Base-by-base conservation (phyloP, 1,139 yeast genomes). In the Scheffersomyces titani region DNA sequence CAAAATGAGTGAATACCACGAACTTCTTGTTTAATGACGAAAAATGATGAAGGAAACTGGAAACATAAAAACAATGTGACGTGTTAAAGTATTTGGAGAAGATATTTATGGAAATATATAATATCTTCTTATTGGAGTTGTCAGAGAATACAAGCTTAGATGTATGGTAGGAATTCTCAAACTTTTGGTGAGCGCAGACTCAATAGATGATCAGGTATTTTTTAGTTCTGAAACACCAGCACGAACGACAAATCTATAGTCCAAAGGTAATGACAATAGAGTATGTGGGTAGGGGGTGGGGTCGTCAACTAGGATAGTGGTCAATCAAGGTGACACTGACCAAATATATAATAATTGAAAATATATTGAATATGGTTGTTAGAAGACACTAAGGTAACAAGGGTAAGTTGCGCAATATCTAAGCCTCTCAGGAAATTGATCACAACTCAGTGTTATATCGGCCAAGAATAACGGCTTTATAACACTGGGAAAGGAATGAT, bases 1-100 rank as follows among this genome's bases (percentile, higher is more conserved):
- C 44, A 50, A 22, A 24, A 44, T 44, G 52, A 52, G 49, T 46
- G 49, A 46, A 46, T 46, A 46, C 49, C 49, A 20, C 49, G 40
- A 30, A 30, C 40, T 30, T 24, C 30, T 30, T 30, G 40, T 30
- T 30, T 30, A 30, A 30, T 6, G 40, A 30, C 40, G 40, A 30
- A 30, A 11, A 30, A 30, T 11, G 40, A 30, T 30, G 16, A 30
- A 30, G 40, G 40, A 30, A 30, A 30, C 40, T 30, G 40, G 40
- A 30, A 30, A 7, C 40, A 30, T 30, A 30, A 6, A 30, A 30
- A 30, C 40, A 30, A 16, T 30, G 16, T 30, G 40, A 30, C 40
- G 13, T 13, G 40, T 30, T 30, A 30, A 4, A 30, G 16, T 30
- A 9, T 30, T 30, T 30, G 40, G 40, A 30, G 40, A 30, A 30